Base-by-base conservation (phyloP, 768 basidiomycete species). In the Lactarius evosmus region DNA sequence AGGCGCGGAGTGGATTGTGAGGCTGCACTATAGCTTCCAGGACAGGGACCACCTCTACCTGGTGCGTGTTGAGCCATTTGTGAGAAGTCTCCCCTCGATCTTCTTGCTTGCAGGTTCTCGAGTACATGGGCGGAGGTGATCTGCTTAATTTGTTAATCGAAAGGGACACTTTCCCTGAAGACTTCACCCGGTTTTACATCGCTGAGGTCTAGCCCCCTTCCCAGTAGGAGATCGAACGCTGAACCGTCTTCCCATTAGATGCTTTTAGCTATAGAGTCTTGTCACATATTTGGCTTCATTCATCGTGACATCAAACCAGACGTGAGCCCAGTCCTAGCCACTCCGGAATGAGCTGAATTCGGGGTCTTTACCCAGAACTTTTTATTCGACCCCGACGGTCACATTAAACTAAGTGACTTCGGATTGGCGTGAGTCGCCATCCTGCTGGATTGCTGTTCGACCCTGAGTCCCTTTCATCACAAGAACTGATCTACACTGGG, bases 241-340 rank as follows among this genome's bases (percentile, higher is more conserved):
- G 34, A 64, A 40, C n/a, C 16, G 30, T 33, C 55, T 53, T 40
- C 36, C 14, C 30, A 19, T 29, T 72, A 93, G 92, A 97, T 97
- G 95, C 81, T 98, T 63, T 83, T 98, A 22, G 93, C 93, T 33
- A 88, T 98, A 66, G 90, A 95, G 74, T 89, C 88, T 66, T 95
- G 93, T 74, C 95, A 97, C 77, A 88, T 87, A 74, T 87, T 91
- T 70, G 95, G 95, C 11, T 98, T 95, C 78, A 97, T 98, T 71
- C 96, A 98, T 78, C 85, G 96, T 66, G 96, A 99, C 78, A 95
- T 98, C 77, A 95, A 97, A 76, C 91, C 94, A 70, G 92, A 95
- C 76, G 89, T 91, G 74, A 73, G 85, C 76, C 63, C 50, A 44
- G 14, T 65, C 33, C 50, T 56, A 14, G 57, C 46, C 59, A 49